Percentiles rank a stretch among this genome's conserved stretches.
These are phyloP conservation scores for Ophiocordyceps camponoti-leonardi DNA, from an alignment of 2,329 filamentous ascomycete genomes.

Conservation along the genomic window DNA sequence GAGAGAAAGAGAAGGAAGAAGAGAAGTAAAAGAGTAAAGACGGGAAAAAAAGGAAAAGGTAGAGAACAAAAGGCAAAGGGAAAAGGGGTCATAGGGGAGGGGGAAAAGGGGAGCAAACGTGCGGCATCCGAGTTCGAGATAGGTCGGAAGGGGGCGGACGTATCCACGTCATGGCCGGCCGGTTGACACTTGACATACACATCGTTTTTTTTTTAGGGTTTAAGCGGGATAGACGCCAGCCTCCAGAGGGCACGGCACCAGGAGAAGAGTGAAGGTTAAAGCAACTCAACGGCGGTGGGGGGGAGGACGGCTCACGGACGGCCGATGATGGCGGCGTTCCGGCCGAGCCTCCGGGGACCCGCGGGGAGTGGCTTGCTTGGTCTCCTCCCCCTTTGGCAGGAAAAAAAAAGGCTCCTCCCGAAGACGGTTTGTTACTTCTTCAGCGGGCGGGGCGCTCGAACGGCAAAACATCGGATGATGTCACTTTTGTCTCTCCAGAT, in stretches of 20 bases:
- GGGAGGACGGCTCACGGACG: too few species aligned
- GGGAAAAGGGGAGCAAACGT: background rate
- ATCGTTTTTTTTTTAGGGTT: background rate
- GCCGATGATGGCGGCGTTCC: too few species aligned
- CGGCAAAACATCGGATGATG: background rate
- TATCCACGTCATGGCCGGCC: background rate
- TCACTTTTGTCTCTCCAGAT: background rate
- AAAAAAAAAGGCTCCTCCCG: too few species aligned
- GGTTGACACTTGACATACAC: background rate
- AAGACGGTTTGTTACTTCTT: background rate
- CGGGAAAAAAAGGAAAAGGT: background rate
- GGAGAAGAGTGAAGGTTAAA: background rate
- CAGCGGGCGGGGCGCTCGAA: background rate
- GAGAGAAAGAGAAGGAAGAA: background rate
- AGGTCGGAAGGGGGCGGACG: background rate
- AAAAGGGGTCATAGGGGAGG: background rate
- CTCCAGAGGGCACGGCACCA: background rate
- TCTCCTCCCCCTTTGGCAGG: too few species aligned
- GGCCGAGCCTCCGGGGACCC: too few species aligned
- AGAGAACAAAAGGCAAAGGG: background rate
- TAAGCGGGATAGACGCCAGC: background rate
- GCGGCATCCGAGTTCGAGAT: background rate
- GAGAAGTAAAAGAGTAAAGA: background rate
- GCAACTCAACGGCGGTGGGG: too few species aligned
- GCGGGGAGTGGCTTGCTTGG: too few species aligned